These are phyloP conservation scores for Coemansia brasiliensis DNA, from an alignment of 192 early-diverging fungal genomes.

Conservation along the genomic window DNA sequence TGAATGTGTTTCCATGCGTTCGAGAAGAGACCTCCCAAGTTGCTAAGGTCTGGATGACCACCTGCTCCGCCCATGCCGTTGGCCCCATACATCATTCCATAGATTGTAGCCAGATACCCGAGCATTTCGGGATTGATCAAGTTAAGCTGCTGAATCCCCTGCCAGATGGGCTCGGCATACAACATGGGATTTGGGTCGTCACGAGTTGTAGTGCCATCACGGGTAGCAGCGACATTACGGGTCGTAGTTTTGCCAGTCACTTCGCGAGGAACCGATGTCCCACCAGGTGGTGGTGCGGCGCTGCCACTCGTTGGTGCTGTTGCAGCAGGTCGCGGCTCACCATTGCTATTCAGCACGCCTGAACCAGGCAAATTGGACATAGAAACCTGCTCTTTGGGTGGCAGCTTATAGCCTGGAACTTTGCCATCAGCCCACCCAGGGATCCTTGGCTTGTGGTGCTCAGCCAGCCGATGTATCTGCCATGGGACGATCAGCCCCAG, in stretches of 20 bases:
- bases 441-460: slow-evolving; percentile 35
- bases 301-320: not conserved
- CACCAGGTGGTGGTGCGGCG: not conserved
- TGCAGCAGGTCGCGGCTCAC: not conserved
- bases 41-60: not conserved
- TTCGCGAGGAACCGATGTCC: slow-evolving; percentile 1
- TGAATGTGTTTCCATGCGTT: slow-evolving; percentile 36
- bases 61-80: slow-evolving; percentile 2
- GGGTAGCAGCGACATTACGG: not conserved
- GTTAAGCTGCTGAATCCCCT: slow-evolving; percentile 38
- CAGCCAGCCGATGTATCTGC: slow-evolving; percentile 33
- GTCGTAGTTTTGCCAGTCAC: not conserved
- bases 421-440: slow-evolving; percentile 49
- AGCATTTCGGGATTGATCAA: slow-evolving; percentile 37
- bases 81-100: slow-evolving; percentile 28
- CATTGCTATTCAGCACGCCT: not conserved
- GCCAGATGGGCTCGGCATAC: slow-evolving; percentile 26
- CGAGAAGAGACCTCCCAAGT: slow-evolving; percentile 10
- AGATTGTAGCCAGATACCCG: slow-evolving; percentile 33
- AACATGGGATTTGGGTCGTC: slow-evolving; percentile 45
- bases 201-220: slow-evolving; percentile 1
- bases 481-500: slow-evolving; percentile 38
- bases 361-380: not conserved
- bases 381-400: slow-evolving; percentile 13
- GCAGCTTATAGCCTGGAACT: slow-evolving; percentile 30